Percentiles rank a stretch among this genome's conserved stretches.
These are phyloP conservation scores for Xylaria hypoxylon DNA, from an alignment of 2,329 filamentous ascomycete species.

Conservation along the genomic window DNA sequence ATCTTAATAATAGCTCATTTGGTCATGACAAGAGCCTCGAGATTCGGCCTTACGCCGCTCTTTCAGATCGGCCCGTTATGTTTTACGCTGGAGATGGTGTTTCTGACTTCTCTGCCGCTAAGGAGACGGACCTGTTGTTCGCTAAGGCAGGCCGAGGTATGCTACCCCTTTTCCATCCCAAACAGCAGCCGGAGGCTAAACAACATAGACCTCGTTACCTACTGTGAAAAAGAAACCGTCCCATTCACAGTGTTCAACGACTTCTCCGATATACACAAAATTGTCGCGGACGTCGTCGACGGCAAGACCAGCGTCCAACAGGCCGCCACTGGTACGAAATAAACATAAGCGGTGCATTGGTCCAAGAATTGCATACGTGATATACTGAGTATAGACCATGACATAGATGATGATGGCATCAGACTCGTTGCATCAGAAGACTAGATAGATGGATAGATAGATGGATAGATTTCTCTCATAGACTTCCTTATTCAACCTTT, in stretches of 20 bases:
- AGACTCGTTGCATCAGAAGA: slow-evolving; percentile 14
- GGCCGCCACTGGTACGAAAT: slow-evolving; percentile 65
- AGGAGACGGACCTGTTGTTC: slow-evolving; percentile 92
- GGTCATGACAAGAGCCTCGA: slow-evolving; percentile 98
- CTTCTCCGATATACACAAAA: slow-evolving; percentile 82
- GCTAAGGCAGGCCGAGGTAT: slow-evolving; percentile 89
- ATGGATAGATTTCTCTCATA: slow-evolving; percentile 27
- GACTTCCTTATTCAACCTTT: slow-evolving; percentile 8
- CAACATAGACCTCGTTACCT: slow-evolving; percentile 80
- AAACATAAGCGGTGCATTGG: slow-evolving; percentile 24
- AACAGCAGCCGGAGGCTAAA: slow-evolving; percentile 23
- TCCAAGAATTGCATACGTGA: slow-evolving; percentile 7
- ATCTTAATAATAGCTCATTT: slow-evolving; percentile 68
- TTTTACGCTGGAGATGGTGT: slow-evolving; percentile 97
- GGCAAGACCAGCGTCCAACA: slow-evolving; percentile 78
- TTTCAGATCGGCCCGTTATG: slow-evolving; percentile 82
- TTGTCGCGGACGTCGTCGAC: slow-evolving; percentile 80
- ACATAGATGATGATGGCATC: slow-evolving; percentile 18
- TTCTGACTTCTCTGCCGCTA: slow-evolving; percentile 89
- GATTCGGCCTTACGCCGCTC: slow-evolving; percentile 84
- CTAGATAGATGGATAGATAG: slow-evolving; percentile 24
- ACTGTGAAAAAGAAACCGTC: slow-evolving; percentile 84
- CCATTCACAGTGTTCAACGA: slow-evolving; percentile 90
- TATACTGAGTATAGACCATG: slow-evolving; percentile 20
- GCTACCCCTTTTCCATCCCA: slow-evolving; percentile 38